Evolutionary conservation across 2,329 filamentous ascomycete species (phyloP), one percentile per base, ranked within the genome.

Genomic region (Venturia carpophila): DNA sequence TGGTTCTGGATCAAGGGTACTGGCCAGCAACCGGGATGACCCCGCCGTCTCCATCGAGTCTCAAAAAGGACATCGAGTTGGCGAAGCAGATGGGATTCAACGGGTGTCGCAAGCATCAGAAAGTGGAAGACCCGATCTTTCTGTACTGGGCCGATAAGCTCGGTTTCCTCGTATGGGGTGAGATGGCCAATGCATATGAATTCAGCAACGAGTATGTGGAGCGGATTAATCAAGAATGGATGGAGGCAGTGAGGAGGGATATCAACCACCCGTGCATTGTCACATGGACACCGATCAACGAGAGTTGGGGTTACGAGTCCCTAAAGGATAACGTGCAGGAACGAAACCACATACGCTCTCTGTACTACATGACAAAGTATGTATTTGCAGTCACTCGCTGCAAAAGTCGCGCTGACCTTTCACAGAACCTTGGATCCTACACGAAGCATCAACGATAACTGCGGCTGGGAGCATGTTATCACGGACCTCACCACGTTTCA

Each of bases 401-500:
- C 90, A 67, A 80, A 81, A 17, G 75, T 4, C 75, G 90, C 15
- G 83, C 84, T 0, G 77, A 82, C 0, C 72, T 80, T 0, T 80
- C 90, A 2, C 79, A 52, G 39, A 24, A 68, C 76, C 1, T 73
- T 88, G 2, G 88, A 91, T 69, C 83, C 86, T 0, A 87, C 85
- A 0, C 77, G 88, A 30, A 78, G 90, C 10, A 77, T 91, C 47
- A 80, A 88, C 71, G 77, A 86, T 0, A 83, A 82, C 0, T 84
- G 80, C 0, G 88, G 88, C 0, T 91, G 88, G 87, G 85, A 89
- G 70, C 86, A 88, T 68, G 85, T 88, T 6, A 69, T 78, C 13
- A 86, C 83, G 0, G 86, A 89, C 68, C 75, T 89, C 1, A 84
- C 83, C 30, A 88, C 86, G 0, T 89, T 87, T 76, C 87, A 89